Base-by-base conservation (phyloP, 176 grass and related monocot genomes). In the Eleusine indica region DNA sequence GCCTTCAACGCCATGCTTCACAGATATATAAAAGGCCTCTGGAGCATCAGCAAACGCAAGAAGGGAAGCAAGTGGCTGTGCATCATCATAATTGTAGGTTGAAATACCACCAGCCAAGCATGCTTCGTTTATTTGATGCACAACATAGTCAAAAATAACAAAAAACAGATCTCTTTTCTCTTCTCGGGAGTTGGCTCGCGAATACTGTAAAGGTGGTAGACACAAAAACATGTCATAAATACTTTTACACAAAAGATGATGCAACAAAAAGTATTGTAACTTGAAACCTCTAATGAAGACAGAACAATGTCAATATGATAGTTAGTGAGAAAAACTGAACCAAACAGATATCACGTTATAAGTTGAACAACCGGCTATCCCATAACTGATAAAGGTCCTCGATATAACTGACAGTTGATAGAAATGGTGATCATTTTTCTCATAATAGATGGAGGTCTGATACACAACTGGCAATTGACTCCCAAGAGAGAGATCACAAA, bases 81-180 rank as follows among this genome's bases (percentile, higher is more conserved):
- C 83, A 80, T 98, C 96, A 87, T 98, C 93, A 76, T 91, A 89
- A 40, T 83, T 78, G 84, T 95, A 98, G 40, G 80, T 88, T 39
- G 96, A 90, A 80, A 90, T 78, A 70, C 89, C 91, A 70, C 83
- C 85, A 80, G 80, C 74, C 86, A 95, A 86, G 85, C 91, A 95
- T 53, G 91, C 69, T 82, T 93, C 82, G 56, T 98, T 96, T 93
- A 98, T 94, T 86, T 95, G 93, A 93, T 98, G 93, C 66, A 95
- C 57, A 40, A 88, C 96, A 41, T 94, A 90, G 83, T 98, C 96
- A 70, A 98, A 91, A 38, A 98, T 89, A 86, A 96, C 61, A 68
- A 98, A 89, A 83, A 98, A 98, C 43, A 98, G 87, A 90, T 94
- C 86, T 25, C 75, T 68, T 89, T 95, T 98, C 84, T 98, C 96